Evolutionary conservation across 441 rosid genomes (phyloP).

Genomic region (Euphorbia schlechtendalii): DNA sequence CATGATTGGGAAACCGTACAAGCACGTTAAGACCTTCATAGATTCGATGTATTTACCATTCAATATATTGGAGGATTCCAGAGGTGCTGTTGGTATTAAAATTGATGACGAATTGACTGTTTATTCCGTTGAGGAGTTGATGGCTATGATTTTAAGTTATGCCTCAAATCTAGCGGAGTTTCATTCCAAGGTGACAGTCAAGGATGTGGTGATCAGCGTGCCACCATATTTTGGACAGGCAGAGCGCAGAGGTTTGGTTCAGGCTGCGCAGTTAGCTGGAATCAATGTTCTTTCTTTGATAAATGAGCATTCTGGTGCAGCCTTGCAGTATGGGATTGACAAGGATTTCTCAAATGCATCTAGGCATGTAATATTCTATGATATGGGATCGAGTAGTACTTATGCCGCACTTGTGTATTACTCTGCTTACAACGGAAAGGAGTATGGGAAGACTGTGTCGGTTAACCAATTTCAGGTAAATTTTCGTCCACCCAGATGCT

Average conservation of each 20-base stretch:
- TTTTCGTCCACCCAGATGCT: background rate
- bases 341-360: conserved; percentile 85
- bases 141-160: conserved; percentile 73
- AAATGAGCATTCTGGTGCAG: conserved; percentile 91
- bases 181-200: conserved; percentile 57
- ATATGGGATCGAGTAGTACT: conserved; percentile 88
- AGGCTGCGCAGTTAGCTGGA: conserved; percentile 88
- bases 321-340: conserved; percentile 96
- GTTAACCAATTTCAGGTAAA: conserved; percentile 89
- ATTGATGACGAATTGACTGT: conserved; percentile 41
- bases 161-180: conserved; percentile 67
- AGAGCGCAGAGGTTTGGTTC: conserved; percentile 75
- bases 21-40: conserved; percentile 42
- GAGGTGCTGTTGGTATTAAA: conserved; percentile 61
- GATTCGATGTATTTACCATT: conserved; percentile 74
- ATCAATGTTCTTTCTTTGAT: conserved; percentile 51
- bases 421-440: conserved; percentile 76
- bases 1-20: conserved; percentile 71
- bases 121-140: conserved; percentile 76
- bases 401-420: conserved; percentile 80
- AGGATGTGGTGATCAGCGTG: conserved; percentile 71
- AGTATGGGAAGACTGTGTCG: conserved; percentile 73
- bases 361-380: conserved; percentile 79
- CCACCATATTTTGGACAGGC: conserved; percentile 96
- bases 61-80: conserved; percentile 57